Conservation (phyloP, 1,284 basidiomycete genomes). For the Pholiota adiposa region DNA sequence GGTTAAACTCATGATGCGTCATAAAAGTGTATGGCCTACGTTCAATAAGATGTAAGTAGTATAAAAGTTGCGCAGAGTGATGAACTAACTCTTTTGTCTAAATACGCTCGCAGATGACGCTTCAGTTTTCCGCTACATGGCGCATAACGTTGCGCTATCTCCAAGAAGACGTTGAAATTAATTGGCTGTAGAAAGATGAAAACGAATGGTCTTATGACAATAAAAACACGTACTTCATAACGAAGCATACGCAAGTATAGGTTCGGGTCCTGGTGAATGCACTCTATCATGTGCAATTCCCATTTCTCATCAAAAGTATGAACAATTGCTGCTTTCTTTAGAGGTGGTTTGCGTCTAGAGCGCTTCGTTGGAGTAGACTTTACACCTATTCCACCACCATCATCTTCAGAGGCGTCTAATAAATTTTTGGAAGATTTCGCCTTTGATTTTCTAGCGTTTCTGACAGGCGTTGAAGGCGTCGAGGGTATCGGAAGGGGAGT, state of each 20-base stretch:
- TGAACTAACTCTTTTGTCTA: conserved; percentile 59
- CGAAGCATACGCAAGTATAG: conserved; percentile 61
- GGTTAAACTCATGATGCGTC: conserved; percentile 28
- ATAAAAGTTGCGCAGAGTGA: background rate
- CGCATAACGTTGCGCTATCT: conserved; percentile 32
- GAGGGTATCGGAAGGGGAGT: background rate
- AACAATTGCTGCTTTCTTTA: background rate
- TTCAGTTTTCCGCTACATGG: conserved; percentile 39
- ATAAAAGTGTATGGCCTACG: conserved; percentile 57
- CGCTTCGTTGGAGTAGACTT: background rate
- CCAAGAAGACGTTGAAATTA: conserved; percentile 57
- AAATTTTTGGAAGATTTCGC: background rate
- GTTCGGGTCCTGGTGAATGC: conserved; percentile 47
- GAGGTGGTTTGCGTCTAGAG: background rate
- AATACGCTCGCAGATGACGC: conserved; percentile 49
- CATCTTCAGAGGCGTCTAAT: too few species aligned
- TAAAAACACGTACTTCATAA: conserved; percentile 54
- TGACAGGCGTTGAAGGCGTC: background rate
- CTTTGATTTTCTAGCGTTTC: background rate
- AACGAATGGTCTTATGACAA: background rate
- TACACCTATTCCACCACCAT: background rate
- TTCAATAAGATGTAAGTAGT: background rate
- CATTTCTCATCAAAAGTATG: conserved; percentile 40
- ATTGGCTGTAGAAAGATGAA: conserved; percentile 51
- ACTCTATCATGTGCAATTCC: conserved; percentile 42